phyloP scores from a whole-genome alignment of 139 green algal species.

The Closterium sp. region DNA sequence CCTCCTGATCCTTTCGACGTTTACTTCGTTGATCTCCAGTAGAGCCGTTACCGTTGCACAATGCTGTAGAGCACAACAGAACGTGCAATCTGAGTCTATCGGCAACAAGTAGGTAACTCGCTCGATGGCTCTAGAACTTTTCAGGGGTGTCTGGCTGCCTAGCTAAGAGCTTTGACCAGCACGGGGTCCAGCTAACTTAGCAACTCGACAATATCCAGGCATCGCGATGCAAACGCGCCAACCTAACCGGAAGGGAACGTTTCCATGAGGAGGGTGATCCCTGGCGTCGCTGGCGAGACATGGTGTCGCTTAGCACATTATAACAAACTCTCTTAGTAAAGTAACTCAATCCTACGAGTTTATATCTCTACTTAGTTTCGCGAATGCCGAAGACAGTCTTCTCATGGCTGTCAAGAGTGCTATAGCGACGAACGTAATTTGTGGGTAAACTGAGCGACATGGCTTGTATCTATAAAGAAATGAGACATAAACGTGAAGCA shows the following conservation, averaged over 20 bases:
- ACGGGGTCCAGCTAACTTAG: background rate
- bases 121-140: too few species aligned
- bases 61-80: too few species aligned
- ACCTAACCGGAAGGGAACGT: background rate
- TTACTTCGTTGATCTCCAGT: background rate
- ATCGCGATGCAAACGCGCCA: too few species aligned
- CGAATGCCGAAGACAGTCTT: background rate
- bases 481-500: background rate
- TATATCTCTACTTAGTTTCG: background rate
- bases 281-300: background rate
- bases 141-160: too few species aligned
- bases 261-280: background rate
- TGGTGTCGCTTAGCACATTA: background rate
- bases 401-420: background rate
- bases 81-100: too few species aligned
- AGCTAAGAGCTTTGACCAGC: too few species aligned
- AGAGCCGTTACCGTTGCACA: too few species aligned
- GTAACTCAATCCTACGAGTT: background rate
- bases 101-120: too few species aligned
- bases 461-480: background rate
- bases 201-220: background rate
- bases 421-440: background rate
- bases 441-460: background rate
- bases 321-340: background rate
- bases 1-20: background rate